These are phyloP conservation scores for Solanum rostratum DNA, from an alignment of 257 asterid species.

Conservation along the genomic window DNA sequence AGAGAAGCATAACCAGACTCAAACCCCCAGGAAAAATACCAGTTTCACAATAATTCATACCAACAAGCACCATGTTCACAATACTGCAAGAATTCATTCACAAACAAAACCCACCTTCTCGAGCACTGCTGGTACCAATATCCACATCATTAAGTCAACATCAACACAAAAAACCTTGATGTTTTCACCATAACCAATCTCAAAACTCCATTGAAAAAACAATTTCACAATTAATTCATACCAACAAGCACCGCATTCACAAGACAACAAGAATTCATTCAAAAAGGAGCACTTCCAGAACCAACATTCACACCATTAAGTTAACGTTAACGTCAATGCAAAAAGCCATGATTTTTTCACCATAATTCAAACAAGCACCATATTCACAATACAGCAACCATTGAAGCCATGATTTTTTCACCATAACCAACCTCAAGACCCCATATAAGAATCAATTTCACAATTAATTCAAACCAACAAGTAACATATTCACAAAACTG, in stretches of 20 bases:
- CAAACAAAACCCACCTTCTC: slow-evolving; percentile 16
- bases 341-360: background rate
- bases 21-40: background rate
- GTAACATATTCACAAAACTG: background rate
- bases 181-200: background rate
- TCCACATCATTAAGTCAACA: slow-evolving; percentile 37
- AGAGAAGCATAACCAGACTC: background rate
- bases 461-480: background rate
- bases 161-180: background rate
- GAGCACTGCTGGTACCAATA: slow-evolving; percentile 92
- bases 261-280: background rate
- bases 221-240: background rate
- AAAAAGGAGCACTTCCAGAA: slow-evolving; percentile 87
- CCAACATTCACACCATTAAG: slow-evolving; percentile 68
- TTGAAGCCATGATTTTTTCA: background rate
- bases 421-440: background rate
- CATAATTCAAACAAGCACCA: background rate
- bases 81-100: background rate
- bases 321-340: background rate
- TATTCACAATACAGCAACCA: background rate
- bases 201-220: background rate
- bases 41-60: background rate
- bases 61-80: background rate
- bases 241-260: background rate
- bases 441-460: background rate